Evolutionary conservation across 164 flowering plant genomes (phyloP), one percentile per base, ranked within the genome.

Genomic region (Dillenia turbinata): DNA sequence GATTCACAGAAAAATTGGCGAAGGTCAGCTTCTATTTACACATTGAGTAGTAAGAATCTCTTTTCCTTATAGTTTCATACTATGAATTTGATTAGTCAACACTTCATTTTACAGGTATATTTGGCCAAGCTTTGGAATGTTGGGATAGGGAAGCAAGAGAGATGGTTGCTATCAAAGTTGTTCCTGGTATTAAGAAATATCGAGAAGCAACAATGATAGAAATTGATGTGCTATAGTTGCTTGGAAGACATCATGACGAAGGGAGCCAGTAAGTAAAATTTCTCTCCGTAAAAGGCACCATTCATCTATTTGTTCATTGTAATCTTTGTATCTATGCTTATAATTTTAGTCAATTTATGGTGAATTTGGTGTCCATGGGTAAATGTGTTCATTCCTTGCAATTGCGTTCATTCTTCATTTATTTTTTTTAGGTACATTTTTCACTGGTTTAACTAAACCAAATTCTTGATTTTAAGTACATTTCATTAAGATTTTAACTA

Each of bases 401-500:
- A 75, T 67, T 71, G 69, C 70, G 78, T 75, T 43, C 75, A 24
- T 24, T 24, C 26, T 24, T 24, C 3, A 3, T 24, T 24, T 24
- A 24, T 1, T 26, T 26, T 26, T 26, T 26, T 26, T 26, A 26
- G 33, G 33, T 26, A 75, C 67, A 60, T 75, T 52, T 66, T 67
- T 63, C 71, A 71, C 64, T 75, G 75, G 75, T 75, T 75, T 57
- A 75, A 71, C 72, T 71, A 71, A 64, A 85, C 61, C 81, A 85
- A 0, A 87, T 82, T 0, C 85, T 85, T 13, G 86, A 85, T 45
- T 70, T 85, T 9, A 85, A 81, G 53, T 78, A 79, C 43, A 76
- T 81, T 9, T 61, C 83, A 66, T 91, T 79, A 62, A 88, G 95
- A 6, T 85, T 88, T 12, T 26, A 26, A 26, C 78, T 88, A 10